Evolutionary conservation across 306 rosid genomes (phyloP).

Genomic region (Carpinus viminea): DNA sequence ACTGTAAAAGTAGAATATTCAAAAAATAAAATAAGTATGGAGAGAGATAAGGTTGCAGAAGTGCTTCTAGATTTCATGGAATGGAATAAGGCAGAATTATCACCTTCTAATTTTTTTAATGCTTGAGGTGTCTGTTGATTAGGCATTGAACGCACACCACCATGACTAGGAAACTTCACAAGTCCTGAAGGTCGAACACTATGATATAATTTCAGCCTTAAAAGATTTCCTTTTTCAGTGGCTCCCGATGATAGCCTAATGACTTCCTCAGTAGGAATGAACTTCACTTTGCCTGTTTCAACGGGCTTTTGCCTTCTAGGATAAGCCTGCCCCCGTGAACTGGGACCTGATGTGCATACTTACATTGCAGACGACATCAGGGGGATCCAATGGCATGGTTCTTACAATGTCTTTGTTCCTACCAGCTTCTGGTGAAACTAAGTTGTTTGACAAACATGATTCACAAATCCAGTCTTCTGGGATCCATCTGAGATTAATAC

Average conservation of each 20-base stretch:
- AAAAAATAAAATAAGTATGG: background rate
- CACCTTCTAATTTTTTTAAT: conserved; percentile 38
- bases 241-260: conserved; percentile 45
- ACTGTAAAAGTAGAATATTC: background rate
- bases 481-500: background rate
- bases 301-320: conserved; percentile 32
- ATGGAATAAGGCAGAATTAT: background rate
- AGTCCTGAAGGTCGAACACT: conserved; percentile 12
- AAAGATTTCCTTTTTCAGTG: background rate
- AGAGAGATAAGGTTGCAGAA: no score
- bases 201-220: conserved; percentile 22
- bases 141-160: conserved; percentile 12
- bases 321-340: conserved; percentile 25
- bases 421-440: conserved; percentile 7
- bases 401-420: conserved; percentile 2
- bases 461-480: conserved; percentile 62
- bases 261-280: conserved; percentile 57
- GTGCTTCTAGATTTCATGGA: no score
- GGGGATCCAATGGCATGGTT: background rate
- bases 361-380: background rate
- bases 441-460: conserved; percentile 30
- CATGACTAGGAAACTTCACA: conserved; percentile 27
- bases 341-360: background rate
- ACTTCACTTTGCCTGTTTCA: conserved; percentile 57
- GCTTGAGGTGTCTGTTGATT: conserved; percentile 32